Evolutionary conservation across 1,284 basidiomycete species (phyloP).

Genomic region (Marasmius tenuissimus): DNA sequence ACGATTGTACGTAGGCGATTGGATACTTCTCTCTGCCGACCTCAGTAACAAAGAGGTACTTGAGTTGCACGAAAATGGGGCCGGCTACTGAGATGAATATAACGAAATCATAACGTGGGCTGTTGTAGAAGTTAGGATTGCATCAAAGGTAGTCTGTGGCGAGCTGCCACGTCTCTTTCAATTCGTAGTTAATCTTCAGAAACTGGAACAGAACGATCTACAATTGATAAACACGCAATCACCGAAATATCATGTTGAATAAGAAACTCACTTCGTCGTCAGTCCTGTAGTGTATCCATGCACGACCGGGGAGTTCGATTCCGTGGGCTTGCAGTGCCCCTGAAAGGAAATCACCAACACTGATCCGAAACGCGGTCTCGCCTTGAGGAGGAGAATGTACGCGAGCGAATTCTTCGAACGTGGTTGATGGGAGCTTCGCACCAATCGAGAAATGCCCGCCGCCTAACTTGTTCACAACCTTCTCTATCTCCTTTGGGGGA

Average conservation of each 20-base stretch:
- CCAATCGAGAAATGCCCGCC: constrained; percentile 11
- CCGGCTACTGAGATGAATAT: no score
- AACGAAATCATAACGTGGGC: constrained; percentile 28
- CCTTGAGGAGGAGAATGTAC: no score
- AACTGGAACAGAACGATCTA: constrained; percentile 20
- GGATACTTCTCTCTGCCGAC: no score
- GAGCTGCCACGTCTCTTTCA: constrained; percentile 22
- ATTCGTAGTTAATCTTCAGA: constrained; percentile 27
- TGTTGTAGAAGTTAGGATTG: constrained; percentile 26
- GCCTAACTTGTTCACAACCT: not conserved
- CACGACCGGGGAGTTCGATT: not conserved
- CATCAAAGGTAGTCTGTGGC: constrained; percentile 26
- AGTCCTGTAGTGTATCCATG: not conserved
- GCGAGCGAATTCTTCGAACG: constrained; percentile 20
- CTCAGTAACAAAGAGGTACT: no score
- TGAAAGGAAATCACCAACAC: not conserved
- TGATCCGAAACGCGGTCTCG: no score
- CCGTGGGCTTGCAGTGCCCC: not conserved
- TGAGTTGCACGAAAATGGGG: no score
- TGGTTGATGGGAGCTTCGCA: constrained; percentile 5
- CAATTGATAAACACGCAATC: not conserved
- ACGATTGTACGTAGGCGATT: no score
- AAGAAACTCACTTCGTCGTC: not conserved
- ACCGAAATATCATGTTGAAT: constrained; percentile 19
- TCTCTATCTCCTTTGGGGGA: not conserved